phyloP scores from a whole-genome alignment of 805 yeast genomes.

The Starmerella potacharoeniae region DNA sequence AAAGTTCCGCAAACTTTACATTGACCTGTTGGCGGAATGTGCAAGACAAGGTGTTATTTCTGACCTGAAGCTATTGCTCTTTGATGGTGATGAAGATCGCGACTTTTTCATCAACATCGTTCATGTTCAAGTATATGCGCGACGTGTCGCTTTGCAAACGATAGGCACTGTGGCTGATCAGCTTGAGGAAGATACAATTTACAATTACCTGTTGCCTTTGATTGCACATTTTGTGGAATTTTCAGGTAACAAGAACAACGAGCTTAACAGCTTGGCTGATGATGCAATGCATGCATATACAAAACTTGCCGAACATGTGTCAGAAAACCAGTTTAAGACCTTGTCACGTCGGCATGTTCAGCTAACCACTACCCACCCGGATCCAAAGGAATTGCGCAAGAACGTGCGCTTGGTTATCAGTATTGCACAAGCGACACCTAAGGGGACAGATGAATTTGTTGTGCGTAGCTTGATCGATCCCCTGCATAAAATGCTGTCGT shows the following conservation, averaged over 20 bases:
- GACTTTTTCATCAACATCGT: slow-evolving; percentile 65
- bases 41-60: slow-evolving; percentile 30
- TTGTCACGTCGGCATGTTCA: slow-evolving; percentile 56
- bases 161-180: slow-evolving; percentile 36
- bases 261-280: slow-evolving; percentile 30
- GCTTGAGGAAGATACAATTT: slow-evolving; percentile 38
- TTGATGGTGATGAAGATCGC: slow-evolving; percentile 67
- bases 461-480: slow-evolving; percentile 50
- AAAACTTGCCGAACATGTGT: slow-evolving; percentile 42
- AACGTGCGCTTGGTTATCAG: slow-evolving; percentile 39
- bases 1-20: slow-evolving; percentile 57
- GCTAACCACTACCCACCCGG: slow-evolving; percentile 34
- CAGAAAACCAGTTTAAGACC: slow-evolving; percentile 75
- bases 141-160: slow-evolving; percentile 70
- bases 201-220: slow-evolving; percentile 75
- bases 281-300: slow-evolving; percentile 52
- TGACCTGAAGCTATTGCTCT: slow-evolving; percentile 39
- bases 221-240: slow-evolving; percentile 69
- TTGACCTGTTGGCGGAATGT: slow-evolving; percentile 52
- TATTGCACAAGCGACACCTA: slow-evolving; percentile 17
- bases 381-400: slow-evolving; percentile 36
- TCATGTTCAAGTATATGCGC: slow-evolving; percentile 76
- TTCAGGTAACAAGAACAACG: slow-evolving; percentile 25
- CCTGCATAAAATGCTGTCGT: slow-evolving; percentile 42
- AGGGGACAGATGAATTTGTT: slow-evolving; percentile 31